Evolutionary conservation across 345 rosid genomes (phyloP), one percentile per base, ranked within the genome.

Genomic region (Litchi chinensis): DNA sequence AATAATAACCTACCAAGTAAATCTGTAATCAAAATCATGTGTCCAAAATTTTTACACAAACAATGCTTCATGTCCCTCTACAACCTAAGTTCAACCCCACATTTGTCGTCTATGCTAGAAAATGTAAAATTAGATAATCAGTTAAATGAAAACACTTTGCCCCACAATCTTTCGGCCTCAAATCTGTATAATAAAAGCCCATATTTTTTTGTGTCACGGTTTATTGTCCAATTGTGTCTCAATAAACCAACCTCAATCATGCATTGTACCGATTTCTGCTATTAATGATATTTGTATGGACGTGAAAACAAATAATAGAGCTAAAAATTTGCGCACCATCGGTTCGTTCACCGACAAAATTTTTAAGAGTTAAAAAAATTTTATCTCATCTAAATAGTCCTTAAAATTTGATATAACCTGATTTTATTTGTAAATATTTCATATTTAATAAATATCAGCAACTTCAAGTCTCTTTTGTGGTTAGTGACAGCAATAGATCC

Each of bases 181-280:
- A 32, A 3, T 3, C 0, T 32, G 4, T 32, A 32, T 32, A 60
- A 60, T n/a, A 41, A 63, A 63, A 41, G 46, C 63, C 63, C 40
- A 15, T 46, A 5, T 10, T 18, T 62, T 32, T 32, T 32, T 32
- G 37, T 32, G 37, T 32, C 78, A 3, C 64, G 15, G 48, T 54
- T 10, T n/a, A 5, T 76, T 68, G 41, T 76, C 72, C 79, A 21
- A 50, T 16, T 37, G 71, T 65, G 50, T 50, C 21, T 11, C 70
- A 16, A 5, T 13, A 50, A 46, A 26, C 64, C 40, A 76, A 48
- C 52, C 71, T 52, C 22, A 67, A 62, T 43, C 4, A 62, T 62
- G 16, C 41, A 60, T 22, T 62, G 56, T 22, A 73, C 13, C 15
- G 13, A 8, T 26, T 40, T n/a, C 15, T 62, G 41, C 5, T 9